These are phyloP conservation scores for Cucurbita ficifolia DNA, from an alignment of 306 rosid genomes.

Conservation along the genomic window DNA sequence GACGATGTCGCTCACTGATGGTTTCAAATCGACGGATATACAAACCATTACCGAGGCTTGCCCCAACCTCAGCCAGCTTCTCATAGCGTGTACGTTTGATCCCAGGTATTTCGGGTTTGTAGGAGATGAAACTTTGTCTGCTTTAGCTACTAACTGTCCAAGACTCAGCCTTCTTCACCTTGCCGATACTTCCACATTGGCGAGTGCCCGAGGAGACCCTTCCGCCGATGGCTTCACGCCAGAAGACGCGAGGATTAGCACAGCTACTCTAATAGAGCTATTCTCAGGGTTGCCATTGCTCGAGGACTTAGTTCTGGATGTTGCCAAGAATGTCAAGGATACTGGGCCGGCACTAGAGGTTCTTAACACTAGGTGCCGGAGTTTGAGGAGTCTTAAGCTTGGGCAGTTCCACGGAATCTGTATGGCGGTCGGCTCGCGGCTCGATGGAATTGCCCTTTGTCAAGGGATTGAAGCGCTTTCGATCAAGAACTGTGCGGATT, in stretches of 20 bases:
- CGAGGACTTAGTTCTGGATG: conserved; percentile 73
- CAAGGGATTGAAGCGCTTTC: conserved; percentile 56
- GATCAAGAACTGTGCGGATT: conserved; percentile 48
- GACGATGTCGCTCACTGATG: conserved; percentile 52
- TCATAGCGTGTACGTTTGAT: conserved; percentile 63
- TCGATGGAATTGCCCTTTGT: conserved; percentile 74
- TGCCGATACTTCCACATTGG: conserved; percentile 49
- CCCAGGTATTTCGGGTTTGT: conserved; percentile 65
- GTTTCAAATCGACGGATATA: conserved; percentile 51
- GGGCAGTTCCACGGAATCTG: conserved; percentile 81
- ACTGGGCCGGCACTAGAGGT: conserved; percentile 59
- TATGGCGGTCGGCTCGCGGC: conserved; percentile 48
- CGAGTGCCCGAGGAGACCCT: conserved; percentile 39
- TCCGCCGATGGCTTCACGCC: conserved; percentile 29
- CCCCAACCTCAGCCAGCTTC: conserved; percentile 52
- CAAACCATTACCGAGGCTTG: conserved; percentile 44
- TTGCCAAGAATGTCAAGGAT: conserved; percentile 61
- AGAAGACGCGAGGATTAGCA: conserved; percentile 53
- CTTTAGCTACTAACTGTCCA: conserved; percentile 45
- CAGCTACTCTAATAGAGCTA: conserved; percentile 32
- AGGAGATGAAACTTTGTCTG: conserved; percentile 49
- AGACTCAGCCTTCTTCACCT: conserved; percentile 56
- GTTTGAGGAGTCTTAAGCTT: conserved; percentile 45
- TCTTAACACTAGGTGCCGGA: conserved; percentile 49
- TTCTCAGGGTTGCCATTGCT: conserved; percentile 55